These are phyloP conservation scores for Boletus rubroflammeus DNA, from an alignment of 768 basidiomycete species.

Conservation along the genomic window DNA sequence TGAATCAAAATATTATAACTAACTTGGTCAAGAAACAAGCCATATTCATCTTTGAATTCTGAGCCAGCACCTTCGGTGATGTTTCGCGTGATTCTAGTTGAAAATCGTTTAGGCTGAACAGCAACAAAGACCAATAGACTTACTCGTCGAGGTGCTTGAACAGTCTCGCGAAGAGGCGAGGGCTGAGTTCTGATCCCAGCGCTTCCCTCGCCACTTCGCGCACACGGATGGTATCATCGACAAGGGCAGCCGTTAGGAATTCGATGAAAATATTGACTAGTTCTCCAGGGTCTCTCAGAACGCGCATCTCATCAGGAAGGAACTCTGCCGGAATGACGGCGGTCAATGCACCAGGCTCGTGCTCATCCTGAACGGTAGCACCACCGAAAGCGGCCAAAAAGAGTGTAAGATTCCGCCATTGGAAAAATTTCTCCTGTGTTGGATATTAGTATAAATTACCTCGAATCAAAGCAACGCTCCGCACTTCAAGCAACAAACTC, in stretches of 20 bases:
- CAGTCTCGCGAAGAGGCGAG: conserved; percentile 61
- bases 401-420: conserved; percentile 84
- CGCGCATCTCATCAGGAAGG: conserved; percentile 73
- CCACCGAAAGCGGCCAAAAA: conserved; percentile 76
- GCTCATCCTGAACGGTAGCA: conserved; percentile 52
- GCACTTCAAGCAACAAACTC: conserved; percentile 38
- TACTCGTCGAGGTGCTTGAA: conserved; percentile 74
- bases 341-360: conserved; percentile 48
- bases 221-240: conserved; percentile 58
- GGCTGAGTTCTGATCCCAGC: conserved; percentile 73
- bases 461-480: not conserved
- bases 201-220: conserved; percentile 82
- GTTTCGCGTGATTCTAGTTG: conserved; percentile 45
- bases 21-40: conserved; percentile 74
- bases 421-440: conserved; percentile 62
- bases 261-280: conserved; percentile 64
- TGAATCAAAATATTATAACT: conserved; percentile 3
- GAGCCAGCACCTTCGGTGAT: conserved; percentile 46
- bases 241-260: conserved; percentile 64
- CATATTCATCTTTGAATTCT: conserved; percentile 37
- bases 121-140: conserved; percentile 23
- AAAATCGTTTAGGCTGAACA: not conserved
- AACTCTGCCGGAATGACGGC: conserved; percentile 51
- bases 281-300: conserved; percentile 51
- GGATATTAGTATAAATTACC: conserved; percentile 3